Conservation (phyloP, 2,329 filamentous ascomycete genomes). For the Camptophora hylomeconis region DNA sequence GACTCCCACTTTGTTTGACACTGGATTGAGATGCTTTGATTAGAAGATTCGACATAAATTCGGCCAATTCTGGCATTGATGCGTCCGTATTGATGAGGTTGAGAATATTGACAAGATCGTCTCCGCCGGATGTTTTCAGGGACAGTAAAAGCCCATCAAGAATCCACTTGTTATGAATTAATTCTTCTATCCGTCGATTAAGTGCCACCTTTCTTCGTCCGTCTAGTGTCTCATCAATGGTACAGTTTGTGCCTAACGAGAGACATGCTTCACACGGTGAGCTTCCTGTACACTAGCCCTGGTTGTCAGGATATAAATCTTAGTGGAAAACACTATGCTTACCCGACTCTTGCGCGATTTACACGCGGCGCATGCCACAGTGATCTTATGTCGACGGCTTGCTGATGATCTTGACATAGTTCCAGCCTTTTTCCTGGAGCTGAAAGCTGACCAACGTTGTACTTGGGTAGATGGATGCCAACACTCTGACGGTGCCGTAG, state of each 20-base stretch:
- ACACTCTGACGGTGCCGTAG: too few species aligned
- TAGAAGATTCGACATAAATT: too few species aligned
- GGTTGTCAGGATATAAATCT: neutral
- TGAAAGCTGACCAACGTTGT: too few species aligned
- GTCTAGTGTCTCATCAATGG: constrained; percentile 5
- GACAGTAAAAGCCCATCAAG: constrained; percentile 4
- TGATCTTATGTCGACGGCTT: neutral
- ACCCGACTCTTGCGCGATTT: constrained; percentile 4
- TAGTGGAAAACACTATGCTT: constrained; percentile 1
- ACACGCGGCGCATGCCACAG: constrained; percentile 5
- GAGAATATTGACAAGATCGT: constrained; percentile 1
- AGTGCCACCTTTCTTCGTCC: constrained; percentile 3
- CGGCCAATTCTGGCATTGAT: constrained; percentile 1
- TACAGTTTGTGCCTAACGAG: constrained; percentile 1
- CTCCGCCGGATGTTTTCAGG: constrained; percentile 2
- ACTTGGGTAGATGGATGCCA: too few species aligned
- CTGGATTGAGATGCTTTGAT: too few species aligned
- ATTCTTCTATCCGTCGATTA: constrained; percentile 4
- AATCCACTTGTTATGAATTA: constrained; percentile 5
- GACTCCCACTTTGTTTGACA: too few species aligned
- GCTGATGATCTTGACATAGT: too few species aligned
- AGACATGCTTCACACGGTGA: constrained; percentile 5
- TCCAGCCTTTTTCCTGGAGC: too few species aligned
- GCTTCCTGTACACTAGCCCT: constrained; percentile 7
- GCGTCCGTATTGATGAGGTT: neutral